Base-by-base conservation (phyloP, 2,329 filamentous ascomycete genomes). In the Dactylellina leptospora region DNA sequence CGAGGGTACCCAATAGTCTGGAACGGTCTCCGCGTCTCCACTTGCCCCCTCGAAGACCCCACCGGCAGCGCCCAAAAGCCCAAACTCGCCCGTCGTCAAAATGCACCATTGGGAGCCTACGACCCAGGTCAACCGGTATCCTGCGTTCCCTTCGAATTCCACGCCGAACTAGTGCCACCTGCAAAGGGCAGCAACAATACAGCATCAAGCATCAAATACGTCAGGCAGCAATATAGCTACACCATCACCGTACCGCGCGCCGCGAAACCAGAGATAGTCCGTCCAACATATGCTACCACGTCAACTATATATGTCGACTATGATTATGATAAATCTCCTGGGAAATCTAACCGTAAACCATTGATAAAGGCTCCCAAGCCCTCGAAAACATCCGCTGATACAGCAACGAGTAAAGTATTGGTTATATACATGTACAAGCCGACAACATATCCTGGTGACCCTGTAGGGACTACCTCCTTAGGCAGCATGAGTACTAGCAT, bases 1-100 rank as follows among this genome's bases (percentile, higher is more conserved):
- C 13, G 16, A n/a, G 66, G 66, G 3, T 50, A 42, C 8, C 27
- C 30, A 4, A 45, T 71, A 20, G 56, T 27, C 8, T 71, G 58
- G 56, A 71, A 71, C 30, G 66, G 66, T 22, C 66, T 71, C 22
- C 50, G 66, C 3, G 25, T 56, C 20, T 11, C 20, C 20, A 30
- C 25, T 8, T 70, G 63, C 56, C 16, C 48, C 9, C 33, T 27
- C 59, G 11, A 25, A 2, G 10, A 23, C n/a, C 10, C 18, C 10
- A 9, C 45, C 22, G 22, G 3, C 18, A 18, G 40, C 25, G 13
- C 16, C 8, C 42, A 30, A 50, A 51, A 51, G 9, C 51, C 33
- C 5, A 55, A 40, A 8, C 51, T 42, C 10, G 33, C 13, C 33
- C 51, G 51, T n/a, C 51, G 51, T 5, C 2, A 40, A 27, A 22